Evolutionary conservation across 305 asterid species (phyloP).

Genomic region (Plantago coronopus): DNA sequence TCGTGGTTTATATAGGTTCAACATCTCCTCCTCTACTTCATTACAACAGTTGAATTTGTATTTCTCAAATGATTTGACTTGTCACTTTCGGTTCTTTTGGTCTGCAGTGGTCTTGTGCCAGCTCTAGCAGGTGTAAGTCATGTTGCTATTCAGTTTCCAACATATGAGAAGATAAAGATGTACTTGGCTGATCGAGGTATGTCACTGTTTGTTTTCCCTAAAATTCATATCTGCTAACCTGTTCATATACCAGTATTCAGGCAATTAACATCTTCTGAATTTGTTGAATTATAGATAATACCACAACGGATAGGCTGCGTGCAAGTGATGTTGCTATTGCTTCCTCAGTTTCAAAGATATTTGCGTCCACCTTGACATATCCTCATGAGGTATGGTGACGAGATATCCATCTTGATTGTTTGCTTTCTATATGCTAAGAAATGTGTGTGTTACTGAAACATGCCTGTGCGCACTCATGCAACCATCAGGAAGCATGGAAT

Average conservation of each 20-base stretch:
- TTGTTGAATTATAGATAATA: conserved; percentile 47
- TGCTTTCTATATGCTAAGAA: not conserved
- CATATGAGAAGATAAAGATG: conserved; percentile 73
- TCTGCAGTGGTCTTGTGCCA: conserved; percentile 91
- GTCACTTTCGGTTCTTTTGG: conserved; percentile 22
- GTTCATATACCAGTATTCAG: not conserved
- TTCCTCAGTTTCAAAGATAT: conserved; percentile 85
- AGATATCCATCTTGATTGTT: conserved; percentile 1
- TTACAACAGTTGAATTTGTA: conserved; percentile 14
- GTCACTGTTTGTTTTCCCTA: conserved; percentile 3
- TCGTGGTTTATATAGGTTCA: conserved; percentile 87
- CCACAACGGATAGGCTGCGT: conserved; percentile 58
- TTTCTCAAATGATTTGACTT: conserved; percentile 13
- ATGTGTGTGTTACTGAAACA: not conserved
- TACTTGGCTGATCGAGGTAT: conserved; percentile 74
- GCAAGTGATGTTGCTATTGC: conserved; percentile 86
- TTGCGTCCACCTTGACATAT: conserved; percentile 91
- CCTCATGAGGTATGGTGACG: conserved; percentile 75
- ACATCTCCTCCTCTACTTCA: conserved; percentile 18
- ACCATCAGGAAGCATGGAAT: too few species aligned
- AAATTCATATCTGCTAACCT: not conserved
- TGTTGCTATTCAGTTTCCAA: conserved; percentile 90
- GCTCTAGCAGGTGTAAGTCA: conserved; percentile 93
- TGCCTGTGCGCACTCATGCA: too few species aligned
- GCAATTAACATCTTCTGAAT: conserved; percentile 23